Percentiles rank a stretch among this genome's conserved stretches.
Evolutionary conservation across 2,329 filamentous ascomycete genomes (phyloP).

Genomic region (Graphilbum ipis-grandicollis): DNA sequence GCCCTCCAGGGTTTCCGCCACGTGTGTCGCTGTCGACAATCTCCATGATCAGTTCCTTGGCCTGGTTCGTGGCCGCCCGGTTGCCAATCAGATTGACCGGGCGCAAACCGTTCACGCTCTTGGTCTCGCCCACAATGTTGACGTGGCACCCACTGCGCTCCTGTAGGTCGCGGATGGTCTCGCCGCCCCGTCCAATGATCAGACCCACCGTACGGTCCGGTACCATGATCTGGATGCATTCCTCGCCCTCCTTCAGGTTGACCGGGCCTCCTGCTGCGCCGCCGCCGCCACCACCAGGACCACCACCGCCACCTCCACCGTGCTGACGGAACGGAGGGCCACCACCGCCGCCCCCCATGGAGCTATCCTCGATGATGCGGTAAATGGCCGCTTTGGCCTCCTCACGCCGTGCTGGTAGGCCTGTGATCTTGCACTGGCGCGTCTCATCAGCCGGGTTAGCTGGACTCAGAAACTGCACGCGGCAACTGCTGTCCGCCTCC

Average conservation of each 20-base stretch:
- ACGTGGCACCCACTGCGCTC: constrained; percentile 88
- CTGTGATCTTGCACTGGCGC: constrained; percentile 75
- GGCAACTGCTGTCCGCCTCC: constrained; percentile 63
- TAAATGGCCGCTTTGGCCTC: constrained; percentile 73
- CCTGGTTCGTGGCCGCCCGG: constrained; percentile 53
- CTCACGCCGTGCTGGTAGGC: constrained; percentile 50
- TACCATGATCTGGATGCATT: constrained; percentile 85
- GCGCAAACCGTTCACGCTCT: constrained; percentile 76
- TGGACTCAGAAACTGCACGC: constrained; percentile 75
- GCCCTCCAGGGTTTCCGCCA: constrained; percentile 12
- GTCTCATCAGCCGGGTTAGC: constrained; percentile 53
- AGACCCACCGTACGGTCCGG: constrained; percentile 83
- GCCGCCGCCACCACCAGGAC: constrained; percentile 16
- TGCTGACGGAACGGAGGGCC: too few species aligned
- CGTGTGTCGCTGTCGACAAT: constrained; percentile 84
- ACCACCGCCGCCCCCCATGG: constrained; percentile 30
- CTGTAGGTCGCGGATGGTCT: constrained; percentile 84
- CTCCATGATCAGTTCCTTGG: constrained; percentile 79
- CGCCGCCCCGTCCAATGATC: constrained; percentile 84
- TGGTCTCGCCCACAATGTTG: constrained; percentile 85
- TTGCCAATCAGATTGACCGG: constrained; percentile 83
- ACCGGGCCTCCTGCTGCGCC: constrained; percentile 17
- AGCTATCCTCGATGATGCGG: constrained; percentile 75
- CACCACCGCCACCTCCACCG: constrained; percentile 17
- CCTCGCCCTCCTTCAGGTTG: constrained; percentile 59